Percentiles rank a stretch among this genome's conserved stretches.
These are phyloP conservation scores for Phytophthora podocarpi DNA, from an alignment of 352 stramenopile genomes.

Conservation along the genomic window DNA sequence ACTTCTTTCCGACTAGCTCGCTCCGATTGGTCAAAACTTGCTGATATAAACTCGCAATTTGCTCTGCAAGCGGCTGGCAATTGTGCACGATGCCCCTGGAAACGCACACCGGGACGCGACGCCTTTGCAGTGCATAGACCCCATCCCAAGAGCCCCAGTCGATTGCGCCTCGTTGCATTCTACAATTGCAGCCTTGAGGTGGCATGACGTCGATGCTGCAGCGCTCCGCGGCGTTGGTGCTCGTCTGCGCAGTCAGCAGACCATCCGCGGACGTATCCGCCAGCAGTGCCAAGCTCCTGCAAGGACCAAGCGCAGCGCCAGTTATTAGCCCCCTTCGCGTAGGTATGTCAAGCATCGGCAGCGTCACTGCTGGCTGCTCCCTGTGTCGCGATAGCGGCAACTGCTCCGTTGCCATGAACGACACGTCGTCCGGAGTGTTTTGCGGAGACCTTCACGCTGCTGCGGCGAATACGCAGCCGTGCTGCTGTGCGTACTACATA, in stretches of 20 bases:
- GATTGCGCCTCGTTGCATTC: conserved; percentile 14
- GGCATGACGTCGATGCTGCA: conserved; percentile 5
- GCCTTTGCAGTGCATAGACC: conserved; percentile 9
- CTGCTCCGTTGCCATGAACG: conserved; percentile 66
- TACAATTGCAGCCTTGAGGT: conserved; percentile 5
- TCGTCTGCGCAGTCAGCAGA: conserved; percentile 8
- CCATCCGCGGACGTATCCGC: neutral
- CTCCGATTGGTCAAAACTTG: conserved; percentile 18
- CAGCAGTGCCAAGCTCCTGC: neutral
- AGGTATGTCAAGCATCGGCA: conserved; percentile 15
- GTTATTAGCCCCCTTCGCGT: conserved; percentile 1
- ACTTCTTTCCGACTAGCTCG: conserved; percentile 17
- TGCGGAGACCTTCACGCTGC: conserved; percentile 63
- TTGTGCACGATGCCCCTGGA: conserved; percentile 7
- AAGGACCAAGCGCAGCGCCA: neutral
- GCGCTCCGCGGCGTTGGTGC: conserved; percentile 1
- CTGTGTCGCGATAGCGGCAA: conserved; percentile 67
- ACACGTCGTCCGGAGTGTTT: conserved; percentile 59
- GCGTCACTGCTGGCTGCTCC: conserved; percentile 42
- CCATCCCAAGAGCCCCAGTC: conserved; percentile 20
- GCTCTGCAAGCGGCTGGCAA: conserved; percentile 8
- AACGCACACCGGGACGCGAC: conserved; percentile 11
- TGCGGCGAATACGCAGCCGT: conserved; percentile 42
- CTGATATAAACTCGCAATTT: no score
- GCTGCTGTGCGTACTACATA: conserved; percentile 72